Conservation (phyloP, 139 green algal genomes). For the Edaphochlamys debaryana region DNA sequence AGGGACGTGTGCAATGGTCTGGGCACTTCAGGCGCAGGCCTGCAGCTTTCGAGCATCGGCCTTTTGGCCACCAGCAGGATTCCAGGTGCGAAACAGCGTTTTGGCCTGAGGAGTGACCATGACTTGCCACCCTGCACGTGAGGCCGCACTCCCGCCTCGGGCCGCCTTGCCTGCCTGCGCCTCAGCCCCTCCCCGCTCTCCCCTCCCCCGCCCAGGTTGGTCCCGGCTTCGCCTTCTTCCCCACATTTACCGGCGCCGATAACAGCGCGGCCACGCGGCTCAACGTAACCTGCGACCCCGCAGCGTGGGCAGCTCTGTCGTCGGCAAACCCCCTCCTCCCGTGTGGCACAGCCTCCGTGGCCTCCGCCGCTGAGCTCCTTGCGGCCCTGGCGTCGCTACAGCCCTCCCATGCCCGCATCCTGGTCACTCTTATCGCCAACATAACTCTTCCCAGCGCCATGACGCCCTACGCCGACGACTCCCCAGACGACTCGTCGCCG, state of each 20-base stretch:
- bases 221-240: neutral
- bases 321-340: neutral
- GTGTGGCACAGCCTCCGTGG: neutral
- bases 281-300: conserved; percentile 3
- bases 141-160: neutral
- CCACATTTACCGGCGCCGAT: neutral
- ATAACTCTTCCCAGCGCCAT: neutral
- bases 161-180: neutral
- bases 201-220: neutral
- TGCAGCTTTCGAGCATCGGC: neutral
- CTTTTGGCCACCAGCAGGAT: neutral
- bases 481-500: neutral
- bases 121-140: neutral
- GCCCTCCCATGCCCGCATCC: neutral
- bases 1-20: neutral
- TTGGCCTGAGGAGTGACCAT: neutral
- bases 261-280: neutral
- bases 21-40: neutral
- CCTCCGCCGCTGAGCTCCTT: neutral
- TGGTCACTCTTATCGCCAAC: conserved; percentile 19
- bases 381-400: neutral
- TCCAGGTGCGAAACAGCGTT: neutral
- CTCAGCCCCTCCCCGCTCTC: neutral
- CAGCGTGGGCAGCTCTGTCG: neutral
- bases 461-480: neutral